Evolutionary conservation across 805 yeast genomes (phyloP).

Genomic region (Suhomyces canberraensis): DNA sequence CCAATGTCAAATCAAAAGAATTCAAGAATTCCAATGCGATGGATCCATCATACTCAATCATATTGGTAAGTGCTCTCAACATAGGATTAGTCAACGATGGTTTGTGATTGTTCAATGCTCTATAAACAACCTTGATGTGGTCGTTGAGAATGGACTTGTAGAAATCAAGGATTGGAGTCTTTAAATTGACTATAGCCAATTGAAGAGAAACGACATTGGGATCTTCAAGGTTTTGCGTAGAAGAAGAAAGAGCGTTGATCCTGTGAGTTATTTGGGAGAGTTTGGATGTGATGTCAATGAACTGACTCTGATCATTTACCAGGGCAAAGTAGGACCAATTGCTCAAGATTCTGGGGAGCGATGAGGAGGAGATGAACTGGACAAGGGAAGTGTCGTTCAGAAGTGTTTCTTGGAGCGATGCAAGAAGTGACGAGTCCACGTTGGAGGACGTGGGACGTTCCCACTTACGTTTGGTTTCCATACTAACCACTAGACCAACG

Average conservation of each 20-base stretch:
- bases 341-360: slow-evolving; percentile 31
- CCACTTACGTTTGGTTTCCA: slow-evolving; percentile 5
- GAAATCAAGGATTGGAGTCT: slow-evolving; percentile 27
- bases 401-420: slow-evolving; percentile 9
- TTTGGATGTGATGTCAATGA: slow-evolving; percentile 42
- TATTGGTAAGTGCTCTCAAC: slow-evolving; percentile 52
- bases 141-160: slow-evolving; percentile 52
- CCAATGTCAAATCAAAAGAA: slow-evolving; percentile 63
- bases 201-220: slow-evolving; percentile 2
- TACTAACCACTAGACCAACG: too few species aligned
- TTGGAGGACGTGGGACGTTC: slow-evolving; percentile 9
- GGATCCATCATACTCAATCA: slow-evolving; percentile 48
- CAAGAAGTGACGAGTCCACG: slow-evolving; percentile 12
- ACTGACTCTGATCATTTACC: slow-evolving; percentile 49
- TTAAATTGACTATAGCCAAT: slow-evolving; percentile 12
- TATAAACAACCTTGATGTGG: slow-evolving; percentile 61
- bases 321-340: slow-evolving; percentile 44
- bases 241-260: slow-evolving; percentile 13
- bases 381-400: slow-evolving; percentile 15
- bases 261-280: slow-evolving; percentile 30
- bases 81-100: slow-evolving; percentile 61
- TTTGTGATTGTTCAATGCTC: slow-evolving; percentile 59
- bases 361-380: slow-evolving; percentile 25
- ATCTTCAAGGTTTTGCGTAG: not conserved
- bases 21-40: slow-evolving; percentile 57